Conservation (phyloP, 495 filamentous ascomycete species). For the Choiromyces venosus region DNA sequence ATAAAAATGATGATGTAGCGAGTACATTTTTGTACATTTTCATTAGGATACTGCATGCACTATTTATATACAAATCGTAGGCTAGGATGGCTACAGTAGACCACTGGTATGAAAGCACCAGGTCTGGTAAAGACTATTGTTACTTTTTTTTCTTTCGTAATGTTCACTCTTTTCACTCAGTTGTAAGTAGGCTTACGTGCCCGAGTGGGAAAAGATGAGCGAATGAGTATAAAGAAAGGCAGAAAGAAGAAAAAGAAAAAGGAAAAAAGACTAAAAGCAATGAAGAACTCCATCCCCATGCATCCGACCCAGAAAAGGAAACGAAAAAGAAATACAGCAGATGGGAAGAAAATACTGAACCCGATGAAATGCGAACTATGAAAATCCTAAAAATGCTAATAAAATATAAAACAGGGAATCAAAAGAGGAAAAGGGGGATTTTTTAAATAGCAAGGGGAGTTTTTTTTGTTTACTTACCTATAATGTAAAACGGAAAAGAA, state of each 20-base stretch:
- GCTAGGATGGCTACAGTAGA: neutral
- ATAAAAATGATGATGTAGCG: neutral
- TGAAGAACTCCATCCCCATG: constrained; percentile 2
- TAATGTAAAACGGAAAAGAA: neutral
- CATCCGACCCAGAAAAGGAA: neutral
- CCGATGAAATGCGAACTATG: constrained; percentile 4
- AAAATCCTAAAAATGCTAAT: neutral
- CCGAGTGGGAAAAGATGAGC: neutral
- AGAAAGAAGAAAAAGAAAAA: neutral
- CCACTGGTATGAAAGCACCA: neutral
- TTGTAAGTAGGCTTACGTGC: neutral
- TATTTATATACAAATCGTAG: neutral
- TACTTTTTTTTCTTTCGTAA: neutral
- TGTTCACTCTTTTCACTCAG: neutral
- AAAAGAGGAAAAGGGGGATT: neutral
- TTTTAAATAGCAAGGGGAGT: neutral
- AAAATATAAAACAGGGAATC: neutral
- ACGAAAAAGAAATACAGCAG: neutral
- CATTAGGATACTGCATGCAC: neutral
- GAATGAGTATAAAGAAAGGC: neutral
- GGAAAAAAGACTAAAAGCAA: neutral
- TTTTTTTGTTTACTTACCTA: neutral
- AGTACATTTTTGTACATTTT: neutral
- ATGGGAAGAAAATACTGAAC: neutral
- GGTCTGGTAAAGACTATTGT: neutral